Conservation (phyloP, 2,329 filamentous ascomycete species). For the Colletotrichum sp. region DNA sequence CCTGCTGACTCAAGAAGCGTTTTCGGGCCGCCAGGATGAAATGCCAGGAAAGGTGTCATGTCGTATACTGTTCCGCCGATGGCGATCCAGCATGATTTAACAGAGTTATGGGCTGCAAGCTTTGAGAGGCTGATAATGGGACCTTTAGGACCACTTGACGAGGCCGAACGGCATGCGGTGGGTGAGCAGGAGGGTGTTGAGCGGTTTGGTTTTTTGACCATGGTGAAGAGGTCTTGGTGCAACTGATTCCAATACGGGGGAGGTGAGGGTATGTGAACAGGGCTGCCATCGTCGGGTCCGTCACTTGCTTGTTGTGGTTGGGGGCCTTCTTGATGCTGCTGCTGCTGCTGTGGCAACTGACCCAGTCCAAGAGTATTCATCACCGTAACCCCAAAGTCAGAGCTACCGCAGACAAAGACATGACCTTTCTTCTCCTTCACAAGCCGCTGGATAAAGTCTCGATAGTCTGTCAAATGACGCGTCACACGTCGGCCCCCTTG, state of each 20-base stretch:
- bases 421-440: background rate
- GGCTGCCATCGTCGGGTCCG: background rate
- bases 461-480: background rate
- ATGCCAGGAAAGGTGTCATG: slow-evolving; percentile 84
- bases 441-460: background rate
- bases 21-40: slow-evolving; percentile 78
- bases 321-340: background rate
- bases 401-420: slow-evolving; percentile 13
- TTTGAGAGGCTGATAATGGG: background rate
- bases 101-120: slow-evolving; percentile 13
- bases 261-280: background rate
- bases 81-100: slow-evolving; percentile 70
- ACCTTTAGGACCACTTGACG: background rate
- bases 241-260: background rate
- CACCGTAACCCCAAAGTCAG: slow-evolving; percentile 7
- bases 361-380: background rate
- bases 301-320: background rate
- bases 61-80: slow-evolving; percentile 94
- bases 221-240: slow-evolving; percentile 11
- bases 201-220: background rate
- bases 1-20: slow-evolving; percentile 15
- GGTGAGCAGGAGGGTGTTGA: background rate
- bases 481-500: background rate
- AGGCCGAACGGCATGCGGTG: background rate
- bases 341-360: background rate